These are phyloP conservation scores for Diplogelasinospora grovesii DNA, from an alignment of 495 filamentous ascomycete genomes.

Conservation along the genomic window DNA sequence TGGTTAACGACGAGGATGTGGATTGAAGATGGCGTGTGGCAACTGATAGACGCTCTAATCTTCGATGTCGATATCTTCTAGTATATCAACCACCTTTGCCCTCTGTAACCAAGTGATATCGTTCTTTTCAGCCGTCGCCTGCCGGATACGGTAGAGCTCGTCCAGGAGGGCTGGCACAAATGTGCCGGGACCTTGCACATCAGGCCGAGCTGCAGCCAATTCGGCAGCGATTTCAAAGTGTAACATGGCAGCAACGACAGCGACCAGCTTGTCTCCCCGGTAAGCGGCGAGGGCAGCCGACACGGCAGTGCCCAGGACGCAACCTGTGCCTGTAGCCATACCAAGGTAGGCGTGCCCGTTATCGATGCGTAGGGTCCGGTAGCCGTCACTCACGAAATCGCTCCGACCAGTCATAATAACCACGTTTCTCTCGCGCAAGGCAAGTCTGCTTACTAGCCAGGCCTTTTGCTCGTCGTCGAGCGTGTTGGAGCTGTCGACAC, in stretches of 20 bases:
- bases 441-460: too few species aligned
- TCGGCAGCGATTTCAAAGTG: slow-evolving; percentile 86
- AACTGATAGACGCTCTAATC: too few species aligned
- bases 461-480: too few species aligned
- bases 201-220: slow-evolving; percentile 52
- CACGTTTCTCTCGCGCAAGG: slow-evolving; percentile 60
- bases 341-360: slow-evolving; percentile 77
- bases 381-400: slow-evolving; percentile 76
- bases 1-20: too few species aligned
- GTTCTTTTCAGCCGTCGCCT: slow-evolving; percentile 38
- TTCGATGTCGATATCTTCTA: too few species aligned
- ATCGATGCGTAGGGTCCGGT: slow-evolving; percentile 53
- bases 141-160: slow-evolving; percentile 49
- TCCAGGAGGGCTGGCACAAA: slow-evolving; percentile 87
- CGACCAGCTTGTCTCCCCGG: slow-evolving; percentile 56
- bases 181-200: slow-evolving; percentile 73
- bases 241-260: slow-evolving; percentile 60
- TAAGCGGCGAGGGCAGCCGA: slow-evolving; percentile 62
- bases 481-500: too few species aligned
- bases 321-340: slow-evolving; percentile 84
- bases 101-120: slow-evolving; percentile 49
- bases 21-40: too few species aligned
- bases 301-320: slow-evolving; percentile 74
- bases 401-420: slow-evolving; percentile 78
- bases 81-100: slow-evolving; percentile 43